Evolutionary conservation across 2,329 filamentous ascomycete genomes (phyloP), one percentile per base, ranked within the genome.

Genomic region (Chaetomium strumarium): DNA sequence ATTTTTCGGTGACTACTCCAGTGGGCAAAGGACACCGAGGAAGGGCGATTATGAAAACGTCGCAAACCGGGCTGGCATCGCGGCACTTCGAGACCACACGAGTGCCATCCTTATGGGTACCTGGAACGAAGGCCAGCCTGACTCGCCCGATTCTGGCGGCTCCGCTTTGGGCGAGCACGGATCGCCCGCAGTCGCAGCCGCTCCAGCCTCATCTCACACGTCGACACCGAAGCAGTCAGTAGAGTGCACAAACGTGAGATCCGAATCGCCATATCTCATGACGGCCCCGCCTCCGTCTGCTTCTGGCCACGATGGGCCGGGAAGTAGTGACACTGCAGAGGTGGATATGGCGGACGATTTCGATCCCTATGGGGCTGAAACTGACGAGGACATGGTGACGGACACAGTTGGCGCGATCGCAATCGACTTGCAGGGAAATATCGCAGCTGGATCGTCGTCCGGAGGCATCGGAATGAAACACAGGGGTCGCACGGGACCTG

Each of bases 381-480:
- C 42, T 29, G 31, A 16, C 17, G 20, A 36, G 56, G 79, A 86
- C 63, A 77, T 70, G 24, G 79, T 99, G 61, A 95, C 86, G 2
- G 93, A 99, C 72, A 99, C 93, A 12, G 90, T 99, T 54, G 93
- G 95, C 41, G 93, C 91, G 29, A 96, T 99, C 64, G 93, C 90
- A 11, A 85, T 99, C 58, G 93, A 99, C 64, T 79, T 80, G 46
- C 81, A 79, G 61, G 93, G 93, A 14, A 85, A 86, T 53, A 96
- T 99, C 65, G 92, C 95, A 5, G 93, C 92, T 4, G 93, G 87
- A 14, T 96, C 93, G 1, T 99, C 93, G 2, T 99, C 95, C 14
- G 93, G 93, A 6, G 93, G 93, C 1, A 99, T 99, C 66, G 92
- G 93, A 29, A 96, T 99, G 92, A 99, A 99, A 67, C 91, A 96